Evolutionary conservation across 2,329 filamentous ascomycete genomes (phyloP).

Genomic region (Claviceps maximensis): DNA sequence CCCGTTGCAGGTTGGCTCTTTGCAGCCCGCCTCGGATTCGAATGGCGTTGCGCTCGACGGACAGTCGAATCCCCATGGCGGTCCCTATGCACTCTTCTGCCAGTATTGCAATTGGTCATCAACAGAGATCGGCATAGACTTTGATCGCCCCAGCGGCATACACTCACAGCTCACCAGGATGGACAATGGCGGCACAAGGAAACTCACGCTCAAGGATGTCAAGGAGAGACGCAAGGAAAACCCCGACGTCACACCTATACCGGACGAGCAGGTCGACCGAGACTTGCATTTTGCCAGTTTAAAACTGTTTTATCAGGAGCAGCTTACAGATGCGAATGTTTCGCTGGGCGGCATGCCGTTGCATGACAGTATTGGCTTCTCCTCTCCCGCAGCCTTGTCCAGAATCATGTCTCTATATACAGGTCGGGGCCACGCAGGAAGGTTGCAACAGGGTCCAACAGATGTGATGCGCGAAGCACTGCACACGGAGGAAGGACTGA

Average conservation of each 20-base stretch:
- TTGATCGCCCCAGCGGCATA: constrained; percentile 81
- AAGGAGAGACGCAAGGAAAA: constrained; percentile 38
- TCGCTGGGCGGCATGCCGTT: constrained; percentile 34
- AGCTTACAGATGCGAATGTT: constrained; percentile 51
- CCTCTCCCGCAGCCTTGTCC: constrained; percentile 68
- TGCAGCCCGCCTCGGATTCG: constrained; percentile 43
- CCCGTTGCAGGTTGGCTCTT: constrained; percentile 59
- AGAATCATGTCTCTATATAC: constrained; percentile 90
- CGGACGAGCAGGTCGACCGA: constrained; percentile 38
- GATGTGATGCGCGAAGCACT: constrained; percentile 72
- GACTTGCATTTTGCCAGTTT: constrained; percentile 64
- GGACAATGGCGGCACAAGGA: constrained; percentile 44
- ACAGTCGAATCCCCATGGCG: constrained; percentile 19
- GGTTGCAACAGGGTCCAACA: constrained; percentile 53
- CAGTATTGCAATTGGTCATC: constrained; percentile 90
- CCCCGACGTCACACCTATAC: constrained; percentile 22
- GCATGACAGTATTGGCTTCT: constrained; percentile 36
- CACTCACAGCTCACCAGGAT: constrained; percentile 65
- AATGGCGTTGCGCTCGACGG: constrained; percentile 30
- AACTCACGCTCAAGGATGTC: constrained; percentile 36
- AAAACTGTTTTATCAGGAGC: constrained; percentile 67
- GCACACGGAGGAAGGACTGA: constrained; percentile 57
- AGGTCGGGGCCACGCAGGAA: constrained; percentile 44
- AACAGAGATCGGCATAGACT: constrained; percentile 75
- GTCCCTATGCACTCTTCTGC: constrained; percentile 69